Evolutionary conservation across 139 green algal species (phyloP).

Genomic region (Parachlorella kessleri): DNA sequence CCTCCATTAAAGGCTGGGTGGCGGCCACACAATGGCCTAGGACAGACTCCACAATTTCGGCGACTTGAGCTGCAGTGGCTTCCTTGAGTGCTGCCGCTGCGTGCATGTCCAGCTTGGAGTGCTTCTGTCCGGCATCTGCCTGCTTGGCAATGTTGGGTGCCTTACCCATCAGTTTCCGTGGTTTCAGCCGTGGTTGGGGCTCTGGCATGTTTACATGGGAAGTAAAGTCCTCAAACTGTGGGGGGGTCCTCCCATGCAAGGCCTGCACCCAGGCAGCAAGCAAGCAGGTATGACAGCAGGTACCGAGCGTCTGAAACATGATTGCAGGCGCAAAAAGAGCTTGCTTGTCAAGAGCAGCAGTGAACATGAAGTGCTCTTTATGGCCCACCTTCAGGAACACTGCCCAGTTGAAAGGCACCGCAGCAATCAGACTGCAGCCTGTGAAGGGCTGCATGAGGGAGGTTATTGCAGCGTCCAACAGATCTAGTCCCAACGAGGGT

Average conservation of each 20-base stretch:
- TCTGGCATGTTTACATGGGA: neutral
- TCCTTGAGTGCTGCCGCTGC: neutral
- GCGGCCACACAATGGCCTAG: conserved; percentile 42
- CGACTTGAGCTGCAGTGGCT: neutral
- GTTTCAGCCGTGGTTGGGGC: neutral
- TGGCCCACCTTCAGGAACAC: neutral
- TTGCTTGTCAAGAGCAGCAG: too few relatives aligned
- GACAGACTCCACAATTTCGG: conserved; percentile 15
- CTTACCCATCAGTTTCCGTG: neutral
- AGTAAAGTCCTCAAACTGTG: neutral
- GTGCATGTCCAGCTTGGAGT: neutral
- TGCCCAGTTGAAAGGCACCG: too few relatives aligned
- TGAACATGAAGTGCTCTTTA: too few relatives aligned
- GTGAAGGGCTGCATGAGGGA: neutral
- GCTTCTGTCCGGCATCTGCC: too few relatives aligned
- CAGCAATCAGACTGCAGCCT: neutral
- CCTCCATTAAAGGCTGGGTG: conserved; percentile 66
- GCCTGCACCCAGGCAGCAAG: neutral
- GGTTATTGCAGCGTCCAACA: neutral
- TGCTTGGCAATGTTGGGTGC: conserved; percentile 34
- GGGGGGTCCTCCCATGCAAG: neutral
- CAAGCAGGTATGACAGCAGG: neutral
- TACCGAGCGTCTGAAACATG: neutral
- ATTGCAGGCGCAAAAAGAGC: too few relatives aligned
- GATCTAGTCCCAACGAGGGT: neutral